Evolutionary conservation across 2,329 filamentous ascomycete species (phyloP).

Genomic region (Fusarium pseudoanthophilum): DNA sequence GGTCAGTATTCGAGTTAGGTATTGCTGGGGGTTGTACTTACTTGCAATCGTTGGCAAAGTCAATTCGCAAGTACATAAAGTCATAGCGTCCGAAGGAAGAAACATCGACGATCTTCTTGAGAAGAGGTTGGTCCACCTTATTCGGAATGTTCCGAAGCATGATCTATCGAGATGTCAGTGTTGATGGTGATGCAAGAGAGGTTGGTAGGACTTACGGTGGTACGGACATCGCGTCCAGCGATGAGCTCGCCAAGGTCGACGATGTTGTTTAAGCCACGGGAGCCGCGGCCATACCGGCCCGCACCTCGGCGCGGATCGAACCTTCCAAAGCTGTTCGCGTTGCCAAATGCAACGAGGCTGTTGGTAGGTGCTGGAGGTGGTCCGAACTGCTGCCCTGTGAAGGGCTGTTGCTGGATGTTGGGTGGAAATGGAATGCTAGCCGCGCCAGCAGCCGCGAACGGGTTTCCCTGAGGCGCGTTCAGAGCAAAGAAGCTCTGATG

Average conservation of each 20-base stretch:
- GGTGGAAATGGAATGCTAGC: accelerated
- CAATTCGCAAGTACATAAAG: constrained; percentile 94
- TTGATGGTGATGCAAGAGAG: not conserved
- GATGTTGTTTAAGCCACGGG: constrained; percentile 60
- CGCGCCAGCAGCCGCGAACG: constrained; percentile 18
- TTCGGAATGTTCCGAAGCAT: constrained; percentile 97
- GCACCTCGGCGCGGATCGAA: constrained; percentile 40
- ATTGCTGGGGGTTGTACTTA: constrained; percentile 55
- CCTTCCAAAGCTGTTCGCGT: not conserved
- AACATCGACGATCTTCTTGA: constrained; percentile 83
- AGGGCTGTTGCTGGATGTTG: constrained; percentile 43
- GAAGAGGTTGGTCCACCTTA: constrained; percentile 79
- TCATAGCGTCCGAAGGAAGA: constrained; percentile 87
- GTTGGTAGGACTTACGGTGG: constrained; percentile 66
- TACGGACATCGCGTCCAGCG: constrained; percentile 77
- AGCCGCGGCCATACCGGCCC: not conserved
- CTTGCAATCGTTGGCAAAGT: constrained; percentile 87
- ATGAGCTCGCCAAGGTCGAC: constrained; percentile 56
- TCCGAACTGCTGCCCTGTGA: not conserved
- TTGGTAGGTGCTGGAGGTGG: too few relatives aligned
- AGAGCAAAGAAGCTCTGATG: constrained; percentile 34
- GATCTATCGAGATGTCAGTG: constrained; percentile 63
- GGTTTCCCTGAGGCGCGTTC: constrained; percentile 38
- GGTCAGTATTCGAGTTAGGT: constrained; percentile 38
- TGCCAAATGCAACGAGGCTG: not conserved